phyloP scores from a whole-genome alignment of 768 basidiomycete genomes.

The Ephemerocybe angulata region DNA sequence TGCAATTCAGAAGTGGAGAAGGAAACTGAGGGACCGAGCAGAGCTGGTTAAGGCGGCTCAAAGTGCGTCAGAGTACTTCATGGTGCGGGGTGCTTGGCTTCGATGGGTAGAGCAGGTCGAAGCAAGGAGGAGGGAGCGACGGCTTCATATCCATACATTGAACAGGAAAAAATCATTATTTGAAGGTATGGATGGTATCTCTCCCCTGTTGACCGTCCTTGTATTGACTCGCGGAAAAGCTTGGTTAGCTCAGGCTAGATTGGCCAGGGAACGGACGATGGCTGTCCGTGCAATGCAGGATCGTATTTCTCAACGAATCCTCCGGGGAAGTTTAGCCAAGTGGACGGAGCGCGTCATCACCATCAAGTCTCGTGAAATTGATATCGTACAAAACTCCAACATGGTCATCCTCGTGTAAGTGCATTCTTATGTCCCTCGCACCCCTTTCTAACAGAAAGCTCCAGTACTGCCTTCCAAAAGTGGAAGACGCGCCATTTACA shows the following conservation, averaged over 20 bases:
- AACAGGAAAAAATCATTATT: constrained; percentile 38
- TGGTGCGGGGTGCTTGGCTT: constrained; percentile 44
- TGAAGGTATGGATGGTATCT: constrained; percentile 13
- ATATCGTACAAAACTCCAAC: constrained; percentile 47
- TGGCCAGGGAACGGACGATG: not conserved
- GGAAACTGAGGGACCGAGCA: constrained; percentile 46
- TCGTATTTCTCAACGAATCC: constrained; percentile 49
- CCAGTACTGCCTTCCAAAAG: constrained; percentile 57
- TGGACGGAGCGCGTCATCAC: constrained; percentile 78
- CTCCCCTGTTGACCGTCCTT: not conserved
- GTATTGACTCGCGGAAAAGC: not conserved
- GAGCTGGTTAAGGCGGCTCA: constrained; percentile 53
- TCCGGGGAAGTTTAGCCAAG: constrained; percentile 41
- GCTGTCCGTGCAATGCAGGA: constrained; percentile 16
- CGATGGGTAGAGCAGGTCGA: constrained; percentile 46
- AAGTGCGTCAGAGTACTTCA: constrained; percentile 48
- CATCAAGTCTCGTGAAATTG: constrained; percentile 69
- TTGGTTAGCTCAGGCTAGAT: not conserved
- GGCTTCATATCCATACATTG: constrained; percentile 25
- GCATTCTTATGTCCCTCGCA: not conserved
- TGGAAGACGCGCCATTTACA: constrained; percentile 63
- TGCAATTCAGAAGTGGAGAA: constrained; percentile 42
- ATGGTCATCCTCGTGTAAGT: constrained; percentile 30
- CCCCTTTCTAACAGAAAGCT: not conserved
- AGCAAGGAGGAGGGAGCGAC: constrained; percentile 41